These are phyloP conservation scores for Solanum dulcamara DNA, from an alignment of 257 asterid species.

Conservation along the genomic window DNA sequence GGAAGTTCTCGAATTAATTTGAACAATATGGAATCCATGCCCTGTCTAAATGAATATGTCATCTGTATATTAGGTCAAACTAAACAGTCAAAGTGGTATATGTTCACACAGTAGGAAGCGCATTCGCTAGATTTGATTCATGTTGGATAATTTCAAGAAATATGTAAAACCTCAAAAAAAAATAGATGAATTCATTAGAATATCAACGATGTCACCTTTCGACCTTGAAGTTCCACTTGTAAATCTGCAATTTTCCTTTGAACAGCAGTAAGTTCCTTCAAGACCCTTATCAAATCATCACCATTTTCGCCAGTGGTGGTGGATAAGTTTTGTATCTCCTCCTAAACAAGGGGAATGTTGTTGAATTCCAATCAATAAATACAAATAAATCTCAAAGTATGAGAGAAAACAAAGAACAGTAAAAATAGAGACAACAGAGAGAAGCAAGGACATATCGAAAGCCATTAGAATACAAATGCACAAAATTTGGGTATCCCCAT, in stretches of 20 bases:
- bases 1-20: background rate
- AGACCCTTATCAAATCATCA: conserved; percentile 78
- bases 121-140: background rate
- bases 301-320: conserved; percentile 49
- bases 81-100: background rate
- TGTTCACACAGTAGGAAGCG: background rate
- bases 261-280: conserved; percentile 81
- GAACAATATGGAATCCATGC: background rate
- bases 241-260: conserved; percentile 91
- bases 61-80: background rate
- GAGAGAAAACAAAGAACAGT: background rate
- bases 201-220: conserved; percentile 49
- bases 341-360: conserved; percentile 34
- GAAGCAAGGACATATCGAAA: background rate
- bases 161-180: background rate
- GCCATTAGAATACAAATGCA: background rate
- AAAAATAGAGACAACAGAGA: background rate
- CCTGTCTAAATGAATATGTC: background rate
- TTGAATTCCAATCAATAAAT: background rate
- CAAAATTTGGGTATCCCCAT: background rate
- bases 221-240: conserved; percentile 98
- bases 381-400: background rate
- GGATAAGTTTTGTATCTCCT: conserved; percentile 54
- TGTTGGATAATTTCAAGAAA: background rate
- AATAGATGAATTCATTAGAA: background rate